Percentiles rank a stretch among this genome's conserved stretches.
Conservation (phyloP, 345 rosid genomes). For the Euclidium syriacum region DNA sequence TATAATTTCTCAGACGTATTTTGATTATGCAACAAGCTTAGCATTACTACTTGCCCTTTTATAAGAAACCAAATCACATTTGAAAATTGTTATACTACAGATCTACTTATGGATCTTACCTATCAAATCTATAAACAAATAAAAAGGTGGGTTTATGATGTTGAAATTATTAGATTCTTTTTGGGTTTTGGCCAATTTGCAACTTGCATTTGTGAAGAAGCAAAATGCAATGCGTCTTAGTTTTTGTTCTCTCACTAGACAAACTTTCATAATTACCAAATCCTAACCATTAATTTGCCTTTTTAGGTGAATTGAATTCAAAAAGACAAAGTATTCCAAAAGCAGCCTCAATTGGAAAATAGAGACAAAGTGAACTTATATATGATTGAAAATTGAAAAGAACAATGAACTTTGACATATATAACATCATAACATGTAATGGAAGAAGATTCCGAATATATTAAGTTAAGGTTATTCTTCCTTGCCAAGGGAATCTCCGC, state of each 20-base stretch:
- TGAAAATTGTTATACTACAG: neutral
- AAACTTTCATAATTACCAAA: neutral
- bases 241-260: neutral
- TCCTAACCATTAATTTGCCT: neutral
- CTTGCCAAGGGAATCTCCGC: constrained; percentile 6
- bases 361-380: neutral
- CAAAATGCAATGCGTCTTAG: neutral
- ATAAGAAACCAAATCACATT: no score
- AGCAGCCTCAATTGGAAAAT: neutral
- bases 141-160: neutral
- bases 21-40: no score
- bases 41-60: no score
- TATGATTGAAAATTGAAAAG: constrained; percentile 4
- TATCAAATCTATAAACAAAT: neutral
- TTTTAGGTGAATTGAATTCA: neutral
- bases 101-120: neutral
- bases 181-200: neutral
- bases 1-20: no score
- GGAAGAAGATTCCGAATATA: constrained; percentile 17
- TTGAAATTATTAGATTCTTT: neutral
- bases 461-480: neutral
- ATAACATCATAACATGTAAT: constrained; percentile 7
- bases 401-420: constrained; percentile 4
- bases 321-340: no score
- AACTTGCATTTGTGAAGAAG: neutral